Percentiles rank a stretch among this genome's conserved stretches.
Conservation (phyloP, 108 stramenopile species). For the Poteriospumella lacustris region DNA sequence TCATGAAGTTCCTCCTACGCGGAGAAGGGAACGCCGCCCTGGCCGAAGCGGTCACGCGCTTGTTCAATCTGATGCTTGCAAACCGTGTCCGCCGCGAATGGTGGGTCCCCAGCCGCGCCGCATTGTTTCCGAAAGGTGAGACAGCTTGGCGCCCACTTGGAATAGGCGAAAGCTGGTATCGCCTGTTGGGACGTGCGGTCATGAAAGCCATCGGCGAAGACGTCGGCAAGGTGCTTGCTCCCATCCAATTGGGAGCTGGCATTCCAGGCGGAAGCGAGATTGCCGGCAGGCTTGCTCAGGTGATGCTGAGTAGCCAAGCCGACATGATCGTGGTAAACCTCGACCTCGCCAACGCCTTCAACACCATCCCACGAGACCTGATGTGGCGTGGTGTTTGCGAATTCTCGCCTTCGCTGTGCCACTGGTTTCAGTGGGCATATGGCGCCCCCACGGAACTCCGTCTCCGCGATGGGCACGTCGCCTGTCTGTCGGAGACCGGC, state of each 20-base stretch:
- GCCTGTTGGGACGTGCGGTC: neutral
- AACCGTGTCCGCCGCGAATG: neutral
- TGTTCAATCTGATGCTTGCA: no score
- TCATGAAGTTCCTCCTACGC: no score
- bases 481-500: neutral
- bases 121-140: neutral
- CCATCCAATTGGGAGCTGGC: neutral
- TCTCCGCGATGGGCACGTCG: neutral
- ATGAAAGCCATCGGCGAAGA: neutral
- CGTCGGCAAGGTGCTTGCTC: neutral
- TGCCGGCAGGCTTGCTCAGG: neutral
- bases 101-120: neutral
- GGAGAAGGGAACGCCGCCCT: no score
- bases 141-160: neutral
- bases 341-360: slow-evolving; percentile 5
- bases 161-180: neutral
- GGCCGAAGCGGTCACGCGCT: no score
- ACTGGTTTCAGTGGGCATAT: neutral
- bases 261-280: neutral
- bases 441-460: neutral
- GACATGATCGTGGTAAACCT: neutral
- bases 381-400: neutral
- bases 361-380: neutral
- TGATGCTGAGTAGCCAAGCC: neutral
- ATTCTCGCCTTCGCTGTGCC: neutral